Evolutionary conservation across 306 rosid genomes (phyloP).

Genomic region (Dalbergia cochinchinensis): DNA sequence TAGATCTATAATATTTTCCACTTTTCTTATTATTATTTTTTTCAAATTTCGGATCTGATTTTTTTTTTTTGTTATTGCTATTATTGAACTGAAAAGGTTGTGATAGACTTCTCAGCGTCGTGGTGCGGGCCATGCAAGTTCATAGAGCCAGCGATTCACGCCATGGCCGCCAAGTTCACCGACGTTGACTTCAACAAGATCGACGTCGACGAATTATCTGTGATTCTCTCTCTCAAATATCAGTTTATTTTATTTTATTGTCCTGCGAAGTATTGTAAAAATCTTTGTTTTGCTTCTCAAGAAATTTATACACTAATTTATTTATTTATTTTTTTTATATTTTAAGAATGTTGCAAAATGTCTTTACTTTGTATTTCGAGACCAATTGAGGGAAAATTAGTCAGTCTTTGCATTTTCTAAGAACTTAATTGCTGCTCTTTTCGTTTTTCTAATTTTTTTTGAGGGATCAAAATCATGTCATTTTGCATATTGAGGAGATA

Average conservation of each 20-base stretch:
- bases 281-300: too few relatives aligned
- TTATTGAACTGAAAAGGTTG: slow-evolving; percentile 54
- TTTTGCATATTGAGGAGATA: background rate
- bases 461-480: background rate
- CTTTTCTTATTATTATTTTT: background rate
- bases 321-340: too few relatives aligned
- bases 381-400: background rate
- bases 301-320: too few relatives aligned
- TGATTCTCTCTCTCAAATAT: slow-evolving; percentile 29
- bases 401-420: background rate
- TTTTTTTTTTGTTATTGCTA: background rate
- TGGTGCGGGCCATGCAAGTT: slow-evolving; percentile 98
- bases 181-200: slow-evolving; percentile 81
- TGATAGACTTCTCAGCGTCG: slow-evolving; percentile 89
- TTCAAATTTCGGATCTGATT: slow-evolving; percentile 2
- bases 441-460: too few relatives aligned
- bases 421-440: background rate
- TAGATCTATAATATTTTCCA: slow-evolving; percentile 2
- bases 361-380: background rate
- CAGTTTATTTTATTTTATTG: background rate
- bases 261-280: too few relatives aligned
- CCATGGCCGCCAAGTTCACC: slow-evolving; percentile 60
- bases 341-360: background rate
- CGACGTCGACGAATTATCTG: slow-evolving; percentile 90
- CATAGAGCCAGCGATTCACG: slow-evolving; percentile 74